A percentile compares a stretch with the other conserved stretches of the same genome.
Conservation (phyloP, 2,329 filamentous ascomycete species). For the Penicillium digitatum region DNA sequence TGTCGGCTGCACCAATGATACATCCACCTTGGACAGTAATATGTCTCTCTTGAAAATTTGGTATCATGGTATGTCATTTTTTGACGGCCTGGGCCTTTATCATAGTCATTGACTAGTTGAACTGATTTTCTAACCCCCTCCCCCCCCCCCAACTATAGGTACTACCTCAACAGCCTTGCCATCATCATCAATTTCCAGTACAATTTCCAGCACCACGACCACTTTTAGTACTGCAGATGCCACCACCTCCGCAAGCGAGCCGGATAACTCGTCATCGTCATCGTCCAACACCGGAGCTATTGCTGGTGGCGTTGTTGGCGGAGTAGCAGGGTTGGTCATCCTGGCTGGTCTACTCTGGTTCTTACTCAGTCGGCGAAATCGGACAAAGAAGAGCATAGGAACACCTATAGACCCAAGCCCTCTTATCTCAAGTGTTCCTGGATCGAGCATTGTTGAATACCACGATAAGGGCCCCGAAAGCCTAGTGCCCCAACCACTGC, state of each 20-base stretch:
- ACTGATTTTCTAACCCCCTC: neutral
- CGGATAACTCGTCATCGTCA: neutral
- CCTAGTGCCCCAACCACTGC: neutral
- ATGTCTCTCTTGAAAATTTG: neutral
- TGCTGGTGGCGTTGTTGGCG: conserved; percentile 18
- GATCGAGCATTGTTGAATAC: neutral
- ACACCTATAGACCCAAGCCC: neutral
- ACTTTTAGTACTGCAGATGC: neutral
- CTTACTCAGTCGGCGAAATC: conserved; percentile 9
- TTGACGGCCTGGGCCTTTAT: neutral
- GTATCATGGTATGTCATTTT: conserved; percentile 1
- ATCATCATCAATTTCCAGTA: neutral
- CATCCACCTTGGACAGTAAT: neutral
- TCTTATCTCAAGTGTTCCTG: neutral
- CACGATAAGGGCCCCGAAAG: neutral
- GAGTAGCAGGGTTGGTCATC: conserved; percentile 14
- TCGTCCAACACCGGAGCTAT: conserved; percentile 5
- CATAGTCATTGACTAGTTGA: neutral
- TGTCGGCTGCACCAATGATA: conserved; percentile 16
- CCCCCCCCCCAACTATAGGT: neutral
- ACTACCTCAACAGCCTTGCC: neutral
- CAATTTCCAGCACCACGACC: neutral
- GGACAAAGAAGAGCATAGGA: neutral
- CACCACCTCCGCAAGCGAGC: neutral
- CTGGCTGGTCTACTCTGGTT: conserved; percentile 15